Conservation (phyloP, 1,139 yeast genomes). For the Candida mesenterica region DNA sequence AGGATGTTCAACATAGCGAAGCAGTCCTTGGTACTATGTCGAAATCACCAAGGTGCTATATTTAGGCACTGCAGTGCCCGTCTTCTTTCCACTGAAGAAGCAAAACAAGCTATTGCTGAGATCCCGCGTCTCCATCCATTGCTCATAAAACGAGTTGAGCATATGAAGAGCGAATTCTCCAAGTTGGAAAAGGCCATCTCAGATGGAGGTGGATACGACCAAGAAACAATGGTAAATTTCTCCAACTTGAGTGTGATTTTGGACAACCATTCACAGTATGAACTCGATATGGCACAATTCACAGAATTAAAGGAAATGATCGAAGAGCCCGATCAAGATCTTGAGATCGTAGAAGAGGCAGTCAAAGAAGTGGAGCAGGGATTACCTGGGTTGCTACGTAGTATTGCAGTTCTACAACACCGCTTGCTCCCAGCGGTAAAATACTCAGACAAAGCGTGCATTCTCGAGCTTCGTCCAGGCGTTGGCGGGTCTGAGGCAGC, state of each 20-base stretch:
- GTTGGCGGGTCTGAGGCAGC: conserved; percentile 96
- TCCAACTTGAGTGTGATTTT: conserved; percentile 55
- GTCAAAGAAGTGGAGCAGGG: conserved; percentile 23
- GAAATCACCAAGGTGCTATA: no score
- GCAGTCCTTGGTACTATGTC: no score
- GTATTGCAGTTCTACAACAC: conserved; percentile 48
- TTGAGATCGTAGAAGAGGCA: conserved; percentile 30
- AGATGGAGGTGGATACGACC: conserved; percentile 48
- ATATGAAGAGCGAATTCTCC: conserved; percentile 49
- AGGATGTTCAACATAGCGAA: neutral
- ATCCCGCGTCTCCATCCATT: conserved; percentile 52
- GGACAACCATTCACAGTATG: conserved; percentile 51
- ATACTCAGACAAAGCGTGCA: conserved; percentile 73
- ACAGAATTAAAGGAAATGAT: conserved; percentile 37
- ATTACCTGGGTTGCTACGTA: conserved; percentile 34
- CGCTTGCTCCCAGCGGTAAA: conserved; percentile 74
- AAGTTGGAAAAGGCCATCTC: conserved; percentile 47
- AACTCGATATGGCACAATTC: conserved; percentile 32
- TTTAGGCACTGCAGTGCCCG: no score
- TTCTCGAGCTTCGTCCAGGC: conserved; percentile 89
- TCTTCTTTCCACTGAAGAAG: conserved; percentile 7
- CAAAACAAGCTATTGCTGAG: conserved; percentile 7
- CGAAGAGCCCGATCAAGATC: conserved; percentile 29
- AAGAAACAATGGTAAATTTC: conserved; percentile 54
- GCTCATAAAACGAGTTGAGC: conserved; percentile 59